phyloP scores from a whole-genome alignment of 2,329 filamentous ascomycete species.

The Fusarium continuum region DNA sequence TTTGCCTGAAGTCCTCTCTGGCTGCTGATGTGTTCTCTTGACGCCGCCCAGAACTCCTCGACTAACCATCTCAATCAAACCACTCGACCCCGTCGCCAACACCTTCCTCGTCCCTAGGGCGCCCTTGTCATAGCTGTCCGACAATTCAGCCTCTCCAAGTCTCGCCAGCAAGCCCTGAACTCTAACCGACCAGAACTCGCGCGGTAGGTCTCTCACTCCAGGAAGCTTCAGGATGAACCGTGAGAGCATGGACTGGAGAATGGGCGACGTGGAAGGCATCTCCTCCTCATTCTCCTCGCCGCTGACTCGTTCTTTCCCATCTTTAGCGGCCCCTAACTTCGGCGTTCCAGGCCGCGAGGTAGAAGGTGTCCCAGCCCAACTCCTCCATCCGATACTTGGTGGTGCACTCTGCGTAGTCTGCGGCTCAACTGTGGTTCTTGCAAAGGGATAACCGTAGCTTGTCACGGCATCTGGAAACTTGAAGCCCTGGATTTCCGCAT shows the following conservation, averaged over 20 bases:
- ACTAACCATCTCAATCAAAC: conserved; percentile 74
- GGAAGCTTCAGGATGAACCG: conserved; percentile 73
- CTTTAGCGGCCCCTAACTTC: conserved; percentile 34
- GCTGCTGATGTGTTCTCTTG: conserved; percentile 3
- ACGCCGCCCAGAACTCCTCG: conserved; percentile 71
- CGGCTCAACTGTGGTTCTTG: conserved; percentile 30
- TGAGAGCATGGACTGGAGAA: conserved; percentile 74
- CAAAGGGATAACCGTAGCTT: conserved; percentile 76
- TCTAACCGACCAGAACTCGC: conserved; percentile 72
- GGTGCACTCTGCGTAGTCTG: conserved; percentile 16
- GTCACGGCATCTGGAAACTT: conserved; percentile 70
- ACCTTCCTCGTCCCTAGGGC: conserved; percentile 78
- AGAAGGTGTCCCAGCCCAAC: conserved; percentile 38
- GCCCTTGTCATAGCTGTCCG: conserved; percentile 85
- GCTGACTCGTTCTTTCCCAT: background rate
- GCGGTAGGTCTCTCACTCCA: conserved; percentile 68
- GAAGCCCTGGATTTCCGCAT: conserved; percentile 76
- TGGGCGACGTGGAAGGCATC: conserved; percentile 62
- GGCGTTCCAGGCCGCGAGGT: conserved; percentile 43
- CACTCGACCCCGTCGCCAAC: conserved; percentile 75
- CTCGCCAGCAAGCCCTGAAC: conserved; percentile 68
- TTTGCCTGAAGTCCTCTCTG: conserved; percentile 2
- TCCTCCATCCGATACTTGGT: conserved; percentile 27
- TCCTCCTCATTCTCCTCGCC: conserved; percentile 35
- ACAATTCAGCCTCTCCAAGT: conserved; percentile 74